These are phyloP conservation scores for Vitis riparia DNA, from an alignment of 164 flowering plant genomes.

Conservation along the genomic window DNA sequence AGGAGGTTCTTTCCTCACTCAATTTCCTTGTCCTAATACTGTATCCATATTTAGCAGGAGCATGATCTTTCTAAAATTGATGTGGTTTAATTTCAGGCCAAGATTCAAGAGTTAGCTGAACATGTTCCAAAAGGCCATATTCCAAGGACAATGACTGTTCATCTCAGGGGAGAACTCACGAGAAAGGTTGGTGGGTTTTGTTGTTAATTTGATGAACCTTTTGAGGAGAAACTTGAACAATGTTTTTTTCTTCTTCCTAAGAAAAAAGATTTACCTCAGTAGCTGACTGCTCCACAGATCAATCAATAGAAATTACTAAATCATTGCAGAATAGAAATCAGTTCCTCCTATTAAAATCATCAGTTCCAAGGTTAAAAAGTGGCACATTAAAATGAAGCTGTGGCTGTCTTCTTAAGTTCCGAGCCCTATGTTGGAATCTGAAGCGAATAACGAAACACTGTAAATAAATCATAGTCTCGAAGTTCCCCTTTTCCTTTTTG, in stretches of 20 bases:
- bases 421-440: neutral
- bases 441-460: neutral
- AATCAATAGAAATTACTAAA: no score
- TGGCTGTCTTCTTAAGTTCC: no score
- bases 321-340: no score
- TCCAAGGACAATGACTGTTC: slow-evolving; percentile 91
- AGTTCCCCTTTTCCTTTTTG: neutral
- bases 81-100: slow-evolving; percentile 63
- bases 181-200: slow-evolving; percentile 62
- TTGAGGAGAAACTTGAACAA: neutral
- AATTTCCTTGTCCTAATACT: neutral
- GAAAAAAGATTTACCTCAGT: no score
- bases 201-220: neutral
- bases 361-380: no score
- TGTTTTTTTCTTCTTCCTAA: neutral
- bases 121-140: slow-evolving; percentile 99
- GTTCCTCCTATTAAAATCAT: no score
- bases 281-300: no score
- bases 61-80: neutral
- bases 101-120: slow-evolving; percentile 94
- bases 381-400: no score
- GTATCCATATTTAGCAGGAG: neutral
- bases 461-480: neutral
- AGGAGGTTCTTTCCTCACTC: slow-evolving; percentile 63
- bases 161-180: slow-evolving; percentile 94